Evolutionary conservation across 1,284 basidiomycete genomes (phyloP), one percentile per base, ranked within the genome.

Genomic region (Cutaneotrichosporon sp.): DNA sequence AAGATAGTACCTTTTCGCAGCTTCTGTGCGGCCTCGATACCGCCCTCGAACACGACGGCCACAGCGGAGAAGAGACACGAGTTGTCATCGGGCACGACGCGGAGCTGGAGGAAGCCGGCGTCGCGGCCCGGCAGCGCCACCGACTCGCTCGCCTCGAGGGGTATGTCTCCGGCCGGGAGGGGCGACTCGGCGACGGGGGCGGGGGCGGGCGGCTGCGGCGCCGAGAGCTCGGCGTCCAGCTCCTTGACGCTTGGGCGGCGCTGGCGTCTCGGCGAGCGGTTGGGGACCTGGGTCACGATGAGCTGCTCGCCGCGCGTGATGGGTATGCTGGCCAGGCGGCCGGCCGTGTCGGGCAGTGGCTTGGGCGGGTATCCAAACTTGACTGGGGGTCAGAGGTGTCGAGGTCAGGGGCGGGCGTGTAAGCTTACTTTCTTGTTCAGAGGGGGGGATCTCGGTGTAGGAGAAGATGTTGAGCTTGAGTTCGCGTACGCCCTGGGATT

Each of bases 71-170:
- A 97, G 38, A 97, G 81, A 77, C 94, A 97, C 4, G 91, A 91
- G 69, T 95, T 97, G 79, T 95, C 92, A 72, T 95, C 92, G 14
- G 92, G 92, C 10, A 95, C 91, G 58, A 92, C 83, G 85, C 92
- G 65, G n/a, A 77, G 67, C 49, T 68, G 63, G 20, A 74, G 64
- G 38, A 51, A 74, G 10, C 74, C 77, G 1, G 86, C 86, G 54
- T 77, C 74, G 51, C 84, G 82, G 43, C 79, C 74, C 31, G 76
- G 79, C 36, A 78, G 42, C 31, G 67, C 56, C 8, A 78, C 69
- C 29, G 67, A 68, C 16, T 75, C 67, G 22, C 55, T 33, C 53
- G 50, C 61, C 60, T 69, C 70, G 43, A 65, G 52, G 11, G 67
- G 65, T 42, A 63, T 62, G 57, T 67, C 67, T 43, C 56, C 67